These are phyloP conservation scores for Phytophthora idaei DNA, from an alignment of 352 stramenopile species.

Conservation along the genomic window DNA sequence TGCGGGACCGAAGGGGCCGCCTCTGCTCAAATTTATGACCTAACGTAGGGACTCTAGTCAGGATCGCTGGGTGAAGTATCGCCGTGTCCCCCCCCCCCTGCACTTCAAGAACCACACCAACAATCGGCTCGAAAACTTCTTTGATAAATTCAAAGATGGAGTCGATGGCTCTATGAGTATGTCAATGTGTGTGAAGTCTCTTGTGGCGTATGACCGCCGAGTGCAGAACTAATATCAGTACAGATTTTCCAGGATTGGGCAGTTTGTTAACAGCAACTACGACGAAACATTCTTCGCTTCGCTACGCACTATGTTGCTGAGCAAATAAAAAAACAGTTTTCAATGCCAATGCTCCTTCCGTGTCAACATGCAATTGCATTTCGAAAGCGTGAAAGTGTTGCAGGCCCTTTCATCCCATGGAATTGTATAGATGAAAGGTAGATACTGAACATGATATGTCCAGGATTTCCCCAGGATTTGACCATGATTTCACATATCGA, in stretches of 20 bases:
- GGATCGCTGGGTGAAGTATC: conserved; percentile 32
- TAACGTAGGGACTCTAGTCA: conserved; percentile 7
- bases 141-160: neutral
- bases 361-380: neutral
- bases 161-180: neutral
- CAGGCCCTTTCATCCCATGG: neutral
- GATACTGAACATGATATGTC: neutral
- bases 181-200: neutral
- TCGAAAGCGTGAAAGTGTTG: neutral
- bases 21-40: too few species aligned
- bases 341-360: neutral
- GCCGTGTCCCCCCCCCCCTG: conserved; percentile 7
- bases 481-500: too few species aligned
- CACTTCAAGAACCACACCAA: conserved; percentile 9
- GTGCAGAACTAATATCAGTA: conserved; percentile 23
- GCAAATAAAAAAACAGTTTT: neutral
- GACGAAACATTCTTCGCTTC: neutral
- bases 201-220: conserved; percentile 4
- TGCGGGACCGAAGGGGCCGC: too few species aligned
- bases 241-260: neutral
- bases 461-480: neutral
- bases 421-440: neutral
- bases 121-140: neutral
- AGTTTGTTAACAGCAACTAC: neutral
- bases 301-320: neutral